These are phyloP conservation scores for Samsoniella hepiali DNA, from an alignment of 2,329 filamentous ascomycete genomes.

Conservation along the genomic window DNA sequence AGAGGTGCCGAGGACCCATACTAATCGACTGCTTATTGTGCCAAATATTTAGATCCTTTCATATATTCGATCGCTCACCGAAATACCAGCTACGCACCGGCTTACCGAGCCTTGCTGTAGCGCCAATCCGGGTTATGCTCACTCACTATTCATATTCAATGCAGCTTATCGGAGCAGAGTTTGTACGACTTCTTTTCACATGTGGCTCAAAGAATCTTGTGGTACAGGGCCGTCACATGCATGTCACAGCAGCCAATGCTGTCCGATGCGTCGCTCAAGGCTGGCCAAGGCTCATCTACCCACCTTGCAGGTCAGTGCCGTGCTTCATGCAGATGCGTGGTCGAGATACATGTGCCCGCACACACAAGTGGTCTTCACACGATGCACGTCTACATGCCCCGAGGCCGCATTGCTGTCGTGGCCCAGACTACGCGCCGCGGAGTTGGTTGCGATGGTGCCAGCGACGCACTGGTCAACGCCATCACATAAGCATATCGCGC, in stretches of 20 bases:
- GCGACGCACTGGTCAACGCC: background rate
- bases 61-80: conserved; percentile 3
- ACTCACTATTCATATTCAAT: background rate
- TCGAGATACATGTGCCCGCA: background rate
- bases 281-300: background rate
- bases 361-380: background rate
- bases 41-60: background rate
- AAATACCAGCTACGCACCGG: background rate
- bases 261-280: background rate
- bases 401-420: background rate
- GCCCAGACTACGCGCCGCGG: background rate
- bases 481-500: background rate
- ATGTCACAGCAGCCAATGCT: background rate
- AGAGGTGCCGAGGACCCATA: background rate
- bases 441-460: background rate
- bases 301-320: background rate
- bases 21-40: background rate
- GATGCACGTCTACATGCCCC: background rate
- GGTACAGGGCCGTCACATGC: background rate
- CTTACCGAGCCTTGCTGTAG: background rate
- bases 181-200: background rate
- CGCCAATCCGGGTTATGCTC: background rate
- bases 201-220: background rate
- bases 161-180: background rate
- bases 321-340: background rate